Base-by-base conservation (phyloP, 768 basidiomycete genomes). In the Trametes cubensis region DNA sequence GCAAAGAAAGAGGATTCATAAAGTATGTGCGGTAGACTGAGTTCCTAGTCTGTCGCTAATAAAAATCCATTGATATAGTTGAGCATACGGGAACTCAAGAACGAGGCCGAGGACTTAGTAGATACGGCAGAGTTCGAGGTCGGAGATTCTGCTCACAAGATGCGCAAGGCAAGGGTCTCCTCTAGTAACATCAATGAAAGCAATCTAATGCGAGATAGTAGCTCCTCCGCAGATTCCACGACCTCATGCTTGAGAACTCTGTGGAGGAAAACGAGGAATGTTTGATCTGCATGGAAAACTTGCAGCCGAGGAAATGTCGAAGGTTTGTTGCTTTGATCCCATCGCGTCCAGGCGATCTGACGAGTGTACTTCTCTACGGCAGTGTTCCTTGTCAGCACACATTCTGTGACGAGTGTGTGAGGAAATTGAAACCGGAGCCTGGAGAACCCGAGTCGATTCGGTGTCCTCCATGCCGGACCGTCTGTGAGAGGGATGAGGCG, bases 331-430 rank as follows among this genome's bases (percentile, higher is more conserved):
- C 40, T 41, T 41, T 25, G 30, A 23, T 52, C n/a, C 23, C 25
- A 25, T 48, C n/a, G n/a, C 21, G 20, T 21, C 10, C 20, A 17
- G 45, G 4, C 20, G 6, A 47, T 20, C 34, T 34, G 46, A 28
- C 30, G 23, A 25, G 6, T 28, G 8, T 17, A 5, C 15, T 50
- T 6, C 6, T 2, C 52, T 46, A 15, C 23, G 34, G 18, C 25
- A 83, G 81, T 48, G 70, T 80, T 23, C 66, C 71, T 6, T 82
- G 82, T 67, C 70, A 80, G 46, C 82, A 83, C 65, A 64, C 76
- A 8, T 66, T 79, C 40, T 83, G 82, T 65, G 65, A 77, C 49
- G 67, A 59, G 6, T 81, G 80, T 58, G 61, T 79, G 18, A 65
- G 71, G 10, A 34, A 70, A 38, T 64, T 79, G 21, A n/a, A 23